Base-by-base conservation (phyloP, 306 rosid genomes). In the Trifolium pratense region DNA sequence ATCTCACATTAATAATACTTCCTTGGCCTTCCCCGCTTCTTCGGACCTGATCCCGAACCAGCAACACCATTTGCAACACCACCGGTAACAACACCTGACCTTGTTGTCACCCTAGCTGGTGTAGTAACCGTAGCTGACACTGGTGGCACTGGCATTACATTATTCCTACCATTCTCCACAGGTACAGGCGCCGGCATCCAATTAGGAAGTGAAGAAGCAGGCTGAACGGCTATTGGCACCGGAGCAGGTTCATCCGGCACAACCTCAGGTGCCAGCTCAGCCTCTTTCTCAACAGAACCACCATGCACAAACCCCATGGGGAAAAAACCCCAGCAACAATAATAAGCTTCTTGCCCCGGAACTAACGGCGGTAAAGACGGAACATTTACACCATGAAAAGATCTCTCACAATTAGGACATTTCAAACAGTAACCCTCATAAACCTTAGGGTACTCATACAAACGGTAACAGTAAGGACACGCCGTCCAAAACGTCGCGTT, bases 271-370 rank as follows among this genome's bases (percentile, higher is more conserved):
- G 0, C 68, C 15, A 26, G 3, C 0, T 55, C 62, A 36, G 52
- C 66, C 37, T 78, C 84, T 79, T 83, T 86, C 16, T 75, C 89
- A 2, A 68, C 58, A 29, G 32, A 29, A 29, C 32, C 32, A 10
- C 87, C 91, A 23, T 37, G 16, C 0, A 76, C 86, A 26, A 79
- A 94, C 0, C 97, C 97, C 86, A 95, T 85, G 0, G 97, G 99
- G 21, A 95, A 95, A 58, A 91, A 86, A 0, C 93, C 99, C 97
- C 96, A 90, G 68, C 97, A 87, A 62, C 99, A 95, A 57, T 91
- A 90, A 78, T 95, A 95, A 4, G 97, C 88, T 0, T 95, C 99
- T 62, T 90, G 90, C 5, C 96, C 99, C 5, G 85, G 87, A 25
- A 87, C 96, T 7, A 86, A 39, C 5, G 95, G 97, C 46, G 97